Conservation (phyloP, 257 asterid species). For the Scutellaria barbata region DNA sequence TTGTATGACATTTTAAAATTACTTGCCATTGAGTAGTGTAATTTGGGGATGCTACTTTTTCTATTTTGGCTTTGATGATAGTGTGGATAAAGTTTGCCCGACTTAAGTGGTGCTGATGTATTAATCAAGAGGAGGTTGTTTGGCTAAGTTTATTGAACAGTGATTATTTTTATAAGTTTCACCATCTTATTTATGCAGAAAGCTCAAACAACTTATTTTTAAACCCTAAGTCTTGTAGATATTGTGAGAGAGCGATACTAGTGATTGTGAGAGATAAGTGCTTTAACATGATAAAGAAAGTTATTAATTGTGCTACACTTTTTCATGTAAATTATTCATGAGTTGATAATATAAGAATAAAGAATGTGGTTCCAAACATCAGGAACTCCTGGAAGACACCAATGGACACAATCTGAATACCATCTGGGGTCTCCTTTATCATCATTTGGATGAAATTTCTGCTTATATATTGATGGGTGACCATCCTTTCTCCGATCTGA, state of each 20-base stretch:
- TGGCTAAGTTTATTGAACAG: too few species aligned
- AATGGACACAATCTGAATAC: neutral
- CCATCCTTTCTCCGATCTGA: constrained; percentile 21
- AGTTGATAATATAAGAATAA: neutral
- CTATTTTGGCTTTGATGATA: neutral
- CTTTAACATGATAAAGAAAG: too few species aligned
- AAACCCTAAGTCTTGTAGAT: too few species aligned
- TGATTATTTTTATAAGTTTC: too few species aligned
- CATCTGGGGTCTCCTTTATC: neutral
- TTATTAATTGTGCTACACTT: too few species aligned
- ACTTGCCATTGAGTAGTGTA: neutral
- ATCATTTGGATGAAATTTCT: neutral
- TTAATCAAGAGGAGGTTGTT: too few species aligned
- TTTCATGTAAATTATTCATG: too few species aligned
- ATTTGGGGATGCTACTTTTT: neutral
- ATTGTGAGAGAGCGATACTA: too few species aligned
- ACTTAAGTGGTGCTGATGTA: too few species aligned
- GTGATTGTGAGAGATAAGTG: too few species aligned
- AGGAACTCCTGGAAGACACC: constrained; percentile 29
- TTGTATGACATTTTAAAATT: constrained; percentile 14
- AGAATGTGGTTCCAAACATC: constrained; percentile 21
- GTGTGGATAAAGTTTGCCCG: neutral
- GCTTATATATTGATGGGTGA: constrained; percentile 1
- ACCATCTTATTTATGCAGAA: too few species aligned
- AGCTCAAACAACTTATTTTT: too few species aligned